phyloP scores from a whole-genome alignment of 768 basidiomycete genomes.

The Pholiota molesta region DNA sequence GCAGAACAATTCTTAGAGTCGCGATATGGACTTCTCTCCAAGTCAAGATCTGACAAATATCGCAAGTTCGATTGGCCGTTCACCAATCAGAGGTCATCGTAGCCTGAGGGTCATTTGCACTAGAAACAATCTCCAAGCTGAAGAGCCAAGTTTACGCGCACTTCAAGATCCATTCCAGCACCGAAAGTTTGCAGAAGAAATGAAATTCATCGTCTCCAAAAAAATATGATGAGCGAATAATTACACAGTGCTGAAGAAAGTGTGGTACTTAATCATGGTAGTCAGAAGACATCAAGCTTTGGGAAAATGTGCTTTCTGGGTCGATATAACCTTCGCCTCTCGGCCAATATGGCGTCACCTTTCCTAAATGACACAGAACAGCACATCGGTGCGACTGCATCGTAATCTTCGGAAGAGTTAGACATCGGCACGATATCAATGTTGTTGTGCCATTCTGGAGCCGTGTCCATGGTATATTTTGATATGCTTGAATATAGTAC shows the following conservation, averaged over 20 bases:
- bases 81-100: neutral
- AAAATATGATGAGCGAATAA: neutral
- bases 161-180: neutral
- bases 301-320: neutral
- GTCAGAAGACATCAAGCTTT: neutral
- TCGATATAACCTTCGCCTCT: neutral
- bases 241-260: neutral
- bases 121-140: neutral
- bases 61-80: neutral
- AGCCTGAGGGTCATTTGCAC: neutral
- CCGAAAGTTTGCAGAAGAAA: neutral
- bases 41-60: conserved; percentile 1
- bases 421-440: conserved; percentile 1
- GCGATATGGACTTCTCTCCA: neutral
- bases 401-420: neutral
- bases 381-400: neutral
- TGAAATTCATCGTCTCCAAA: neutral
- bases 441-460: conserved; percentile 3
- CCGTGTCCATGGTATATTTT: conserved; percentile 10
- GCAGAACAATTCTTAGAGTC: neutral
- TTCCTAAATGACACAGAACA: neutral
- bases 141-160: neutral
- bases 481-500: conserved; percentile 14
- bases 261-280: neutral
- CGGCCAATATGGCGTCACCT: neutral